Percentiles rank a stretch among this genome's conserved stretches.
Conservation (phyloP, 2,329 filamentous ascomycete species). For the Penicillium psychrosexuale region DNA sequence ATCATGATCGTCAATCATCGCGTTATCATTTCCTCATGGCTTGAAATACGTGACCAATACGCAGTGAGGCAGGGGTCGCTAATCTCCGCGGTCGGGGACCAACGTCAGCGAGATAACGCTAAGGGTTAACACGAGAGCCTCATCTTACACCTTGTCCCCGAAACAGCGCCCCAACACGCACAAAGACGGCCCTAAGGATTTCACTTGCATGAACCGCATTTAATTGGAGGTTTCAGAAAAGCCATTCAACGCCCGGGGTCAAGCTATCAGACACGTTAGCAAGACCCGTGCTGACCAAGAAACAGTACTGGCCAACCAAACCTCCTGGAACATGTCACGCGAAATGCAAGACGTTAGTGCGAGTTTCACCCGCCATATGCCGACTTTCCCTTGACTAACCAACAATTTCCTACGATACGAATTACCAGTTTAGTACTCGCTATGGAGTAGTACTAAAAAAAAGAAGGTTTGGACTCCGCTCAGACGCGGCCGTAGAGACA, state of each 20-base stretch:
- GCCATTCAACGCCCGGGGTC: background rate
- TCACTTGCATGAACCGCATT: conserved; percentile 5
- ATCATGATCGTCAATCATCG: background rate
- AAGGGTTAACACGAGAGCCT: conserved; percentile 2
- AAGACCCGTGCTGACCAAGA: background rate
- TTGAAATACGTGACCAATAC: background rate
- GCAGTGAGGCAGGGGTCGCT: background rate
- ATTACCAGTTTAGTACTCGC: too few species aligned
- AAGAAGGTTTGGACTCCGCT: background rate
- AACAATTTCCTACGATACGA: background rate
- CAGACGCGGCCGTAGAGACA: background rate
- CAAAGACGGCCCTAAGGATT: background rate
- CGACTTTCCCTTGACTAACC: background rate
- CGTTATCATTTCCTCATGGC: background rate
- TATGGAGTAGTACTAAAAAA: background rate
- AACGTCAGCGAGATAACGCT: background rate
- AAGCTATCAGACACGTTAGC: conserved; percentile 18
- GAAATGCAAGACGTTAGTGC: conserved; percentile 6
- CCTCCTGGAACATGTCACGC: conserved; percentile 3
- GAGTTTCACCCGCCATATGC: conserved; percentile 12
- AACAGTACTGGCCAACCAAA: conserved; percentile 1
- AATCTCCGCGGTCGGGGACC: background rate
- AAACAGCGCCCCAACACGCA: background rate
- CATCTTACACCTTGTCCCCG: background rate
- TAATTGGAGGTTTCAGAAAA: background rate